A percentile compares a stretch with the other conserved stretches of the same genome.
phyloP scores from a whole-genome alignment of 2,329 filamentous ascomycete species.

The Ceratocystis diversiconidia region DNA sequence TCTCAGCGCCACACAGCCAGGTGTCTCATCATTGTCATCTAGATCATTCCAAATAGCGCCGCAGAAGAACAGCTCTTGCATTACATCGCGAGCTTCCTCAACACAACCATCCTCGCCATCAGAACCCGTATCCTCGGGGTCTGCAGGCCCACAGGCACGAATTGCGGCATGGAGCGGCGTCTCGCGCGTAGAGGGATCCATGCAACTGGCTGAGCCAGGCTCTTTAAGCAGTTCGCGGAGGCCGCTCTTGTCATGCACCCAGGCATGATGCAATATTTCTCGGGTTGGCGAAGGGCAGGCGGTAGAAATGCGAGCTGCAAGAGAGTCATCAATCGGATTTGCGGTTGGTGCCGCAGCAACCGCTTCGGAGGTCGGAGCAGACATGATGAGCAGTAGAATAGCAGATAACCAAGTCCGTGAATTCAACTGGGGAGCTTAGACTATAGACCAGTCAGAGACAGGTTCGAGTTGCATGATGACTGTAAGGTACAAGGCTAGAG shows the following conservation, averaged over 20 bases:
- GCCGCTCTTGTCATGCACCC: slow-evolving; percentile 46
- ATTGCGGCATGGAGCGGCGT: slow-evolving; percentile 85
- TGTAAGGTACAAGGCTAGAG: not conserved
- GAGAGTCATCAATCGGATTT: slow-evolving; percentile 32
- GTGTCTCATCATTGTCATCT: slow-evolving; percentile 73
- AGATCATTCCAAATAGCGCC: slow-evolving; percentile 98
- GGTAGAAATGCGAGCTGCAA: slow-evolving; percentile 38
- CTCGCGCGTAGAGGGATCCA: slow-evolving; percentile 72
- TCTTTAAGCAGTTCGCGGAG: slow-evolving; percentile 56
- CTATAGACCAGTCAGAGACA: not conserved
- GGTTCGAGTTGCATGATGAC: not conserved
- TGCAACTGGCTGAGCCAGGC: slow-evolving; percentile 53
- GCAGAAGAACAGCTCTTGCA: slow-evolving; percentile 65
- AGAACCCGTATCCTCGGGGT: slow-evolving; percentile 21
- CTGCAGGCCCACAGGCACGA: slow-evolving; percentile 48
- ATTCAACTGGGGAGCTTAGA: not conserved
- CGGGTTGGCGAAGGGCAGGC: slow-evolving; percentile 38
- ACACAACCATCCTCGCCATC: slow-evolving; percentile 31
- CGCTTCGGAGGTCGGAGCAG: not conserved
- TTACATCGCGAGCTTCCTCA: slow-evolving; percentile 49
- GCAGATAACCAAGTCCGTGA: not conserved
- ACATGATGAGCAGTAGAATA: not conserved
- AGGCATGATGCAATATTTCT: slow-evolving; percentile 39
- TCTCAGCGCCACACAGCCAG: slow-evolving; percentile 67
- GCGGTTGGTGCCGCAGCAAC: not conserved